Conservation (phyloP, 2,329 filamentous ascomycete species). For the Colletotrichum lini region DNA sequence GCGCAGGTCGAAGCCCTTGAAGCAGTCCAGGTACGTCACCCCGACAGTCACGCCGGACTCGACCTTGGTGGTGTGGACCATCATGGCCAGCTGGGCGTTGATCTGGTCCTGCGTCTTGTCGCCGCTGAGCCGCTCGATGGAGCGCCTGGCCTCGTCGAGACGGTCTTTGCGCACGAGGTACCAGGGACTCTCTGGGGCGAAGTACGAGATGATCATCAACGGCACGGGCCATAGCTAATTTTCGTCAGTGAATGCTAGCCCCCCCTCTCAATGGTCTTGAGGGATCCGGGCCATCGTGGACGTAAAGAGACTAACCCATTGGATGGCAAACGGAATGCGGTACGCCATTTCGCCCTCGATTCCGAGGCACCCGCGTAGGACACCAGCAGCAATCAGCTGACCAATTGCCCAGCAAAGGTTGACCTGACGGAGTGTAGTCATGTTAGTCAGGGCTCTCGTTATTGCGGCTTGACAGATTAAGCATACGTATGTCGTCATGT, state of each 20-base stretch:
- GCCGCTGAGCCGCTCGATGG: slow-evolving; percentile 20
- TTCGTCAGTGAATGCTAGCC: no score
- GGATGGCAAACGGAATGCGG: slow-evolving; percentile 47
- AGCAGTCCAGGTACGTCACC: slow-evolving; percentile 60
- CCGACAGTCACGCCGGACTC: slow-evolving; percentile 49
- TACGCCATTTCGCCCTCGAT: slow-evolving; percentile 46
- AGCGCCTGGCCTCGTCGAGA: slow-evolving; percentile 16
- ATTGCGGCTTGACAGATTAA: no score
- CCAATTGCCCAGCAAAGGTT: slow-evolving; percentile 65
- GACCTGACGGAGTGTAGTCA: no score
- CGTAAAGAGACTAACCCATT: slow-evolving; percentile 37
- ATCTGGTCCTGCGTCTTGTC: neutral
- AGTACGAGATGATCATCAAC: slow-evolving; percentile 27
- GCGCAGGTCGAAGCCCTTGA: slow-evolving; percentile 57
- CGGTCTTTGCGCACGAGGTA: slow-evolving; percentile 24
- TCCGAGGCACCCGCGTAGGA: slow-evolving; percentile 49
- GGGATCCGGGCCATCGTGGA: no score
- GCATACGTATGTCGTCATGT: slow-evolving; percentile 58
- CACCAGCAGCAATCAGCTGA: slow-evolving; percentile 59
- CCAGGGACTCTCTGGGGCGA: slow-evolving; percentile 33
- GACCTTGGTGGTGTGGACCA: slow-evolving; percentile 44
- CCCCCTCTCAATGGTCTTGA: no score
- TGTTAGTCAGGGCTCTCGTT: no score
- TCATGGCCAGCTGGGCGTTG: slow-evolving; percentile 43
- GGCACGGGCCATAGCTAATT: slow-evolving; percentile 42